Evolutionary conservation across 2,329 filamentous ascomycete genomes (phyloP), one percentile per base, ranked within the genome.

Genomic region (Zymoseptoria pseudotritici): DNA sequence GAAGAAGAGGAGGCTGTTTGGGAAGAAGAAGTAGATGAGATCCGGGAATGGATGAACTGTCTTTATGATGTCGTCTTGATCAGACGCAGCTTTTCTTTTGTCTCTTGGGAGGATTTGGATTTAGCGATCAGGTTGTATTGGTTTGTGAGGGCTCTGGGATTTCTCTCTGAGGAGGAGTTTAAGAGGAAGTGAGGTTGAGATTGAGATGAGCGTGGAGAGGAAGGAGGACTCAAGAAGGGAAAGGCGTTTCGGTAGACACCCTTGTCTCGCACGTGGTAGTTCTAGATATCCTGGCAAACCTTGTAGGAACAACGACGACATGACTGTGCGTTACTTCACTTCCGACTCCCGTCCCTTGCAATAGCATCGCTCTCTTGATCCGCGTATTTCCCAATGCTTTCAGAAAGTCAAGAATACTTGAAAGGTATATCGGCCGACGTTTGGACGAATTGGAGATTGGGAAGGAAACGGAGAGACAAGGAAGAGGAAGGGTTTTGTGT

Each of bases 1-100:
- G 21, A 67, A 66, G 57, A 69, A 63, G 64, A 72, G 69, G 68
- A 69, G 60, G 26, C 62, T 65, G 2, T 66, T 67, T 50, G 63
- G 67, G 31, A 63, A 56, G 59, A 69, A 68, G 65, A 66, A 55
- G 36, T 22, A 57, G 29, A 11, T 46, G 19, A 11, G 19, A 17
- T 56, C 19, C 36, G 13, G 36, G 13, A 46, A 46, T n/a, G 36
- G 13, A 46, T n/a, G 5, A 17, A 46, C 36, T n/a, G 46, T 50
- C 19, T 50, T 46, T n/a, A 21, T 53, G 50, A 46, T 46, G 36
- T 46, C 11, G 11, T 46, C 36, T n/a, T 17, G 36, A 46, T 46
- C 13, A 46, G 36, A 46, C 36, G 36, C 36, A 46, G 54, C 9
- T n/a, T 49, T 22, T 49, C 54, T 22, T 56, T 50, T 49, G 20